Percentiles rank a stretch among this genome's conserved stretches.
phyloP scores from a whole-genome alignment of 768 basidiomycete genomes.

The Paxillus rubicundulus region DNA sequence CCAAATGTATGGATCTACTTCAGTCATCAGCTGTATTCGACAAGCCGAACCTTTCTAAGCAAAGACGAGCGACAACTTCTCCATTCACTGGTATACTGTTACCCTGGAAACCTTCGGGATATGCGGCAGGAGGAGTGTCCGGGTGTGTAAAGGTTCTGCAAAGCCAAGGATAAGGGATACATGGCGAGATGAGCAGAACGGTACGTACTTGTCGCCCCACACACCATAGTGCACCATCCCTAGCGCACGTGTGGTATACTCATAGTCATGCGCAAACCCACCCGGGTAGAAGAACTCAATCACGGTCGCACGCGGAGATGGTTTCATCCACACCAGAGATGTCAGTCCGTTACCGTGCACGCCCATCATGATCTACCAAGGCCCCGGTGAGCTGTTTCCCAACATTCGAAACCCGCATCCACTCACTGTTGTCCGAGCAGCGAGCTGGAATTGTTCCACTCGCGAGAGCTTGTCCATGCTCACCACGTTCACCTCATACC shows the following conservation, averaged over 20 bases:
- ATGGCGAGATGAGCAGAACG: background rate
- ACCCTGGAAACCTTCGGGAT: constrained; percentile 88
- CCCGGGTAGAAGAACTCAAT: constrained; percentile 88
- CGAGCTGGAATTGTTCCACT: constrained; percentile 75
- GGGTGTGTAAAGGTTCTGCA: constrained; percentile 72
- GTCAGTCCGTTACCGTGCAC: constrained; percentile 93
- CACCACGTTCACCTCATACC: constrained; percentile 87
- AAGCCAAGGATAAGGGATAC: background rate
- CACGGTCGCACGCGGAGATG: constrained; percentile 76
- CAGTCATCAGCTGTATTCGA: background rate
- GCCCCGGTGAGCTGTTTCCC: background rate
- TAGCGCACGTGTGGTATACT: constrained; percentile 75
- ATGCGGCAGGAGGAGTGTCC: constrained; percentile 60
- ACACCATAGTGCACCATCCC: constrained; percentile 85
- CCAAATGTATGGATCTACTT: background rate
- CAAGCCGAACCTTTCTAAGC: constrained; percentile 49
- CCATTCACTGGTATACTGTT: constrained; percentile 85
- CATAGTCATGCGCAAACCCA: constrained; percentile 86
- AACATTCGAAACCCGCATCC: background rate
- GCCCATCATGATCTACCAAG: constrained; percentile 82
- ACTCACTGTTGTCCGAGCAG: constrained; percentile 82
- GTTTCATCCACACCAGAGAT: constrained; percentile 89
- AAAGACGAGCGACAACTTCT: constrained; percentile 58
- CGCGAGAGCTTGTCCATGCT: constrained; percentile 79
- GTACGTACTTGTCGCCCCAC: constrained; percentile 67